phyloP scores from a whole-genome alignment of 2,329 filamentous ascomycete genomes.

The Podosphaera xanthii region DNA sequence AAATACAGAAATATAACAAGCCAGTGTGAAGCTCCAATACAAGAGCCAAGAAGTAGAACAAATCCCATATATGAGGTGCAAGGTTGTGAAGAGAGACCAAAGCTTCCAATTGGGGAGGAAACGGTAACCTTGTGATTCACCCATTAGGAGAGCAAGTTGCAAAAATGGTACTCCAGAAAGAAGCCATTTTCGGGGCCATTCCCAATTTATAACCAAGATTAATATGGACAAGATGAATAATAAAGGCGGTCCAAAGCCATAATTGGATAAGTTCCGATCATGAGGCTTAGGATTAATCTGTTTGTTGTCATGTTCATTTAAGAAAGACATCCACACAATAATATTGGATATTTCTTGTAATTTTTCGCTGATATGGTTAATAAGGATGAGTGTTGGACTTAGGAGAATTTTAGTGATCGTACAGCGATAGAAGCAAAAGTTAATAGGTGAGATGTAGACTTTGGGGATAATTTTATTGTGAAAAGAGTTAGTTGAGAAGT shows the following conservation, averaged over 20 bases:
- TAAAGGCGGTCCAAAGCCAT: constrained; percentile 3
- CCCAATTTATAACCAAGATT: constrained; percentile 8
- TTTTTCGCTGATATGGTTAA: background rate
- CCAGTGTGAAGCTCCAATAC: constrained; percentile 20
- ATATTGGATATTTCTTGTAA: no score
- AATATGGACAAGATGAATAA: constrained; percentile 4
- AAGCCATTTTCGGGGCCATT: constrained; percentile 18
- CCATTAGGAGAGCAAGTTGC: constrained; percentile 16
- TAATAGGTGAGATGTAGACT: background rate
- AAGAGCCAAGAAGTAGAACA: constrained; percentile 29
- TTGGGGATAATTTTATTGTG: background rate
- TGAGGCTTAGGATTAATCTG: background rate
- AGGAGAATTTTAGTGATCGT: background rate
- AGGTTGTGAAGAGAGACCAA: constrained; percentile 23
- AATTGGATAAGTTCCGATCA: background rate
- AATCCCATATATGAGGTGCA: constrained; percentile 25
- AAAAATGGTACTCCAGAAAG: constrained; percentile 21
- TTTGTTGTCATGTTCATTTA: background rate
- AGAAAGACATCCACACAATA: no score
- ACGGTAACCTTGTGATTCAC: constrained; percentile 16
- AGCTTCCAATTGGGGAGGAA: constrained; percentile 22
- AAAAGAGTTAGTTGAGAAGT: background rate
- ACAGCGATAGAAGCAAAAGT: background rate
- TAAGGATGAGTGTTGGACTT: background rate
- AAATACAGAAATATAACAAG: constrained; percentile 21